Evolutionary conservation across 495 filamentous ascomycete genomes (phyloP).

Genomic region (Aspergillus cavernicola): DNA sequence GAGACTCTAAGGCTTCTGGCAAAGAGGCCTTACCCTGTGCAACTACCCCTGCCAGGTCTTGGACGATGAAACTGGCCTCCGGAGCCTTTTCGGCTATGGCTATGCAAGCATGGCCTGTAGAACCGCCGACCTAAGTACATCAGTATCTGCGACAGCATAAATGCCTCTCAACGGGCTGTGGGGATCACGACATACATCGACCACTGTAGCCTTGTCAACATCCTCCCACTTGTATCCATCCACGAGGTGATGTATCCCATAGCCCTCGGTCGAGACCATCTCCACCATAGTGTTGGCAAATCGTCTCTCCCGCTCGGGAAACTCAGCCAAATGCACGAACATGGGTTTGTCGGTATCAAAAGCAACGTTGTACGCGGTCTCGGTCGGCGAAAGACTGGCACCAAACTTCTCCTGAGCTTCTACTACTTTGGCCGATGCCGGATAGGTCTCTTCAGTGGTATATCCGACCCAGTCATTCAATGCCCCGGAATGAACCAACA

Average conservation of each 20-base stretch:
- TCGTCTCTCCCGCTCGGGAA: neutral
- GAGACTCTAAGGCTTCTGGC: neutral
- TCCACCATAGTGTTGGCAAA: conserved; percentile 1
- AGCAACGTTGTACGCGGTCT: conserved; percentile 2
- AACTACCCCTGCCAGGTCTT: conserved; percentile 21
- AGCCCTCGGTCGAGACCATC: neutral
- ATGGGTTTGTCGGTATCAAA: conserved; percentile 1
- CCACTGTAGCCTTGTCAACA: neutral
- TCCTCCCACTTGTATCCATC: conserved; percentile 1
- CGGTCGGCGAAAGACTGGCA: neutral
- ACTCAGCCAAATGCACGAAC: neutral
- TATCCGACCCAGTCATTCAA: conserved; percentile 2
- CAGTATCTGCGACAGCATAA: neutral
- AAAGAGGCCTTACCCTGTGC: neutral
- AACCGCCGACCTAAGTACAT: conserved; percentile 3
- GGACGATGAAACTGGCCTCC: neutral
- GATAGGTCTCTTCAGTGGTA: neutral
- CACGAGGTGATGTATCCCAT: neutral
- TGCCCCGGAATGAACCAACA: neutral
- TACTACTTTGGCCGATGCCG: neutral
- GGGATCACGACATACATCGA: too few relatives aligned
- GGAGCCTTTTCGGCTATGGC: neutral
- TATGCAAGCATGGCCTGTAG: conserved; percentile 3
- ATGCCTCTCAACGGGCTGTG: too few relatives aligned
- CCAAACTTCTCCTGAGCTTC: neutral